Base-by-base conservation (phyloP, 2,329 filamentous ascomycete genomes). In the Fusarium papillatum region DNA sequence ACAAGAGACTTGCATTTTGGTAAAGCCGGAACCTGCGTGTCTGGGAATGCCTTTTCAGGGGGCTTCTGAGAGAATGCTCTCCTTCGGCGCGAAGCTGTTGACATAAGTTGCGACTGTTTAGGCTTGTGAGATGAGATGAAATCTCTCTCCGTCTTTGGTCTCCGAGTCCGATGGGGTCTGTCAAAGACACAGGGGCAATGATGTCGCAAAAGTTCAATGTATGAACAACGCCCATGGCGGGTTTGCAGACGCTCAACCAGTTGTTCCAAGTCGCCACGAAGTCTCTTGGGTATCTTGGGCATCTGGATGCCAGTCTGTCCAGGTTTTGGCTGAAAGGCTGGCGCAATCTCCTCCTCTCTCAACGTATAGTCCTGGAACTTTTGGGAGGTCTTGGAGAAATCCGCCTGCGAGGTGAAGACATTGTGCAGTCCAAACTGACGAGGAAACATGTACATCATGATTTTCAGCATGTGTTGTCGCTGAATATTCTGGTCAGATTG, bases 391-490 rank as follows among this genome's bases (percentile, higher is more conserved):
- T 94, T 90, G 61, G 85, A 89, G 26, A 81, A 82, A 81, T 97
- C 90, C 19, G 93, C 88, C 5, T 86, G 85, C 7, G 92, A 94
- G 0, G 92, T 95, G 81, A 98, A 98, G n/a, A 94, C 95, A 83
- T 98, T 99, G 81, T 98, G 95, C 5, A 99, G 86, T 17, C 91
- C 91, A 80, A 98, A 98, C 80, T 98, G 96, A 14, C 93, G 90
- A 38, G 97, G 97, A 78, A 99, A 99, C 2, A 99, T 92, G 83
- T 98, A 96, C 87, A 96, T 97, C 90, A 98, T 91, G 24, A 98
- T 84, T 77, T 94, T 94, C 14, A 92, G 80, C 0, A 92, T 94
- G 73, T 93, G 89, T 16, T 70, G 71, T n/a, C 70, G 70, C 41
- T 72, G 61, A 13, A 84, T 80, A 24, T 73, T 36, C 6, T 3